These are phyloP conservation scores for Salix purpurea DNA, from an alignment of 345 rosid genomes.

Conservation along the genomic window DNA sequence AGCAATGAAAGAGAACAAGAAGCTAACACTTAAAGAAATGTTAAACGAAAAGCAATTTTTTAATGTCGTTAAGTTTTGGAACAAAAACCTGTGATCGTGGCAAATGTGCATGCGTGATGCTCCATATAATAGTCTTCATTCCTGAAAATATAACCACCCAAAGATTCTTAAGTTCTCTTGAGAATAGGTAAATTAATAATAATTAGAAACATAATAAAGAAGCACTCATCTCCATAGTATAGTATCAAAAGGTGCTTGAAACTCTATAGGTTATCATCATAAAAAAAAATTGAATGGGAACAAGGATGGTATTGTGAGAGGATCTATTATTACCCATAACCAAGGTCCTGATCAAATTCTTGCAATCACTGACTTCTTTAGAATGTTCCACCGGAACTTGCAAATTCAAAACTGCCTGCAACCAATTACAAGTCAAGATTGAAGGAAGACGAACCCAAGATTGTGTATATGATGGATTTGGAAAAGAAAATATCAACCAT, in stretches of 20 bases:
- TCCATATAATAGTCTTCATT: slow-evolving; percentile 98
- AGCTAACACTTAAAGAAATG: background rate
- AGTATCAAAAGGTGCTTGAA: background rate
- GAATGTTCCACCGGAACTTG: slow-evolving; percentile 97
- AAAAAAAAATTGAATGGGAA: background rate
- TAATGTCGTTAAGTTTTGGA: background rate
- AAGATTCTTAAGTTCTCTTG: slow-evolving; percentile 1
- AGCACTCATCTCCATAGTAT: background rate
- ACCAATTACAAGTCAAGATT: slow-evolving; percentile 16
- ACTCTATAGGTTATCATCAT: background rate
- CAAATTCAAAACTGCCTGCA: slow-evolving; percentile 96
- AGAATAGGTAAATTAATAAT: background rate
- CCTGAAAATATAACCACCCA: slow-evolving; percentile 44
- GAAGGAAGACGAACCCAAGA: background rate
- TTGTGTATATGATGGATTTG: background rate
- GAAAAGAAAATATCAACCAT: background rate
- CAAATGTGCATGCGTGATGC: slow-evolving; percentile 94
- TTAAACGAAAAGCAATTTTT: background rate
- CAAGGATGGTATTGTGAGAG: slow-evolving; percentile 6
- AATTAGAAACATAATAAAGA: background rate
- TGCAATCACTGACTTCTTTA: slow-evolving; percentile 96
- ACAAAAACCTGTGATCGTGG: slow-evolving; percentile 83
- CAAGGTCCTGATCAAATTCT: slow-evolving; percentile 91
- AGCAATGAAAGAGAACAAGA: slow-evolving; percentile 8
- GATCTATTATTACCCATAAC: slow-evolving; percentile 88